Conservation (phyloP, 179 eudicot genomes). For the Camellia oleifera region DNA sequence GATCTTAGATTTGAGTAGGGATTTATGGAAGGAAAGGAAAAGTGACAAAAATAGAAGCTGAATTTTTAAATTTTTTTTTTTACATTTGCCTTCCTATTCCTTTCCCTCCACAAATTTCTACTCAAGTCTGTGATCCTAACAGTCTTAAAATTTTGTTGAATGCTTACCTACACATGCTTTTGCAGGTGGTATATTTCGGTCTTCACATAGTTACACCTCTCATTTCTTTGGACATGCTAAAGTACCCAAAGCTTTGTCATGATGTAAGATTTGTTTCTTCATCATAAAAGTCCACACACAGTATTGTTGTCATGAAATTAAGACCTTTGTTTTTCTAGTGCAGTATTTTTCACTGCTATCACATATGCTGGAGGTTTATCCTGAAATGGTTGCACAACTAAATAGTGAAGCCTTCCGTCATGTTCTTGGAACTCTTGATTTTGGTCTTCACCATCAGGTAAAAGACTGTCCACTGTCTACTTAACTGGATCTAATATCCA, state of each 20-base stretch:
- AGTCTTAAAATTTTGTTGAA: background rate
- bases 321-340: conserved; percentile 14
- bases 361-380: conserved; percentile 96
- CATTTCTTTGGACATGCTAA: conserved; percentile 74
- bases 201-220: conserved; percentile 93
- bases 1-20: too few species aligned
- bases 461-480: background rate
- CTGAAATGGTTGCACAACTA: conserved; percentile 81
- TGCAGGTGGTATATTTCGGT: conserved; percentile 91
- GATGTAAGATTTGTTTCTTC: conserved; percentile 56
- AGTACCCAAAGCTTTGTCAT: conserved; percentile 88
- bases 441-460: conserved; percentile 88
- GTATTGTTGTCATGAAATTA: conserved; percentile 9
- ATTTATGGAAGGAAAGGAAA: too few species aligned
- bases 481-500: too few species aligned
- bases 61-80: too few species aligned
- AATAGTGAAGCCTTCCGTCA: conserved; percentile 70
- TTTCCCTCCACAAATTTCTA: too few species aligned
- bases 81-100: too few species aligned
- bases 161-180: conserved; percentile 13
- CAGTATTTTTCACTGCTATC: conserved; percentile 92
- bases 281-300: background rate
- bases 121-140: too few species aligned
- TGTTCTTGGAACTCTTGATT: conserved; percentile 74
- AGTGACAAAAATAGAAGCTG: too few species aligned